A percentile compares a stretch with the other conserved stretches of the same genome.
Conservation (phyloP, 805 yeast genomes). For the Komagataella ulmi region DNA sequence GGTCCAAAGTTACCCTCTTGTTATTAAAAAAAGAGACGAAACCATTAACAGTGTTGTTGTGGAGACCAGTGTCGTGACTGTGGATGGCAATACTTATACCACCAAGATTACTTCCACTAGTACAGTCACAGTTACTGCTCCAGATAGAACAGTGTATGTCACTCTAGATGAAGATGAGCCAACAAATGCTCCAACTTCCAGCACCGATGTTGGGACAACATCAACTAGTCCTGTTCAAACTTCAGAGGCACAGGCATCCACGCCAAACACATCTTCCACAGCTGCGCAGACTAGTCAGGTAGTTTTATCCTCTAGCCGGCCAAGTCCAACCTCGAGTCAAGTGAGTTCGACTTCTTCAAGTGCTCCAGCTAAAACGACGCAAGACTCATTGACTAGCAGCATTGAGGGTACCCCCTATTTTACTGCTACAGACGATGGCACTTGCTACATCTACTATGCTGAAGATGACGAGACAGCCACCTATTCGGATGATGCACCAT, state of each 20-base stretch:
- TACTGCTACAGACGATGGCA: constrained; percentile 17
- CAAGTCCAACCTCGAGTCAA: constrained; percentile 4
- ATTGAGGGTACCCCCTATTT: constrained; percentile 14
- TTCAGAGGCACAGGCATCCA: not conserved
- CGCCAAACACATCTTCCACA: not conserved
- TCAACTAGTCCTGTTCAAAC: not conserved
- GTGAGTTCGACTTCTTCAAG: constrained; percentile 2
- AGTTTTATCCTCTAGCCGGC: constrained; percentile 2
- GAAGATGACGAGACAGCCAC: constrained; percentile 13
- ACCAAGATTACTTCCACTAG: not conserved
- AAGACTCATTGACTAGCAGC: constrained; percentile 3
- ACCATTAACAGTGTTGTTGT: not conserved
- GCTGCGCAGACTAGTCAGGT: not conserved
- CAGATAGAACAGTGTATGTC: not conserved
- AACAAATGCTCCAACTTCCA: not conserved
- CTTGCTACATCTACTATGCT: constrained; percentile 22
- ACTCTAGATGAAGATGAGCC: not conserved
- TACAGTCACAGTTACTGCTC: not conserved
- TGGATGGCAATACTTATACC: not conserved
- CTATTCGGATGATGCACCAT: constrained; percentile 14
- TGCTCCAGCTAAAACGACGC: constrained; percentile 5
- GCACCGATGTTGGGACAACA: not conserved
- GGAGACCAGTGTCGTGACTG: not conserved
- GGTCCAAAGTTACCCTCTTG: not conserved
- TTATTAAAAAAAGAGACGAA: not conserved